Evolutionary conservation across 257 asterid genomes (phyloP).

Genomic region (Solanum habrochaites): DNA sequence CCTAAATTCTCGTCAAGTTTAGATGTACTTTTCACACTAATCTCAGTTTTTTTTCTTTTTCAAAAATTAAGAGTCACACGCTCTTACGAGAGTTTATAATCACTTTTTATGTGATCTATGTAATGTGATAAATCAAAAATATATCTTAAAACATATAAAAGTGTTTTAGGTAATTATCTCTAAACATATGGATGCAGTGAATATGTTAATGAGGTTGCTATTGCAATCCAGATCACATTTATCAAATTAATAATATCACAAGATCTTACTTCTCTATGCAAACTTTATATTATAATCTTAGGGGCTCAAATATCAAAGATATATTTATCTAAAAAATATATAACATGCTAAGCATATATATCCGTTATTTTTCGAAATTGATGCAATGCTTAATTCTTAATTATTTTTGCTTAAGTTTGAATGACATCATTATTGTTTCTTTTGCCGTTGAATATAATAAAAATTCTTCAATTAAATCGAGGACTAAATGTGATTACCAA

Average conservation of each 20-base stretch:
- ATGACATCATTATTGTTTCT: background rate
- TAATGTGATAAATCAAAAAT: rapidly evolving
- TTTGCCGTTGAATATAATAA: background rate
- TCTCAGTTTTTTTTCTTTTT: too few species aligned
- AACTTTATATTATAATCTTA: background rate
- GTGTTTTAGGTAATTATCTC: too few species aligned
- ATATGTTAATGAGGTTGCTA: background rate
- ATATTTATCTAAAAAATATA: background rate
- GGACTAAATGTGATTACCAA: background rate
- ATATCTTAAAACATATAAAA: too few species aligned
- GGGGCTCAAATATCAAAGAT: background rate
- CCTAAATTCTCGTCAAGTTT: too few species aligned
- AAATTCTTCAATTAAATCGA: background rate
- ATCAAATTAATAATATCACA: background rate
- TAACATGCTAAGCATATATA: background rate
- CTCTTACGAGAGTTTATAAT: background rate
- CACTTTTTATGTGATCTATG: background rate
- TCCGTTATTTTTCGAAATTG: background rate
- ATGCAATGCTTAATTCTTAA: background rate
- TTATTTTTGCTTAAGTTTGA: background rate
- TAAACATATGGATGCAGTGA: background rate
- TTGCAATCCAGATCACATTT: background rate
- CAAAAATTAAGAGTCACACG: too few species aligned
- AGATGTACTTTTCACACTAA: too few species aligned
- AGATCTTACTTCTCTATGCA: background rate